These are phyloP conservation scores for Lecanicillium sp. DNA, from an alignment of 2,329 filamentous ascomycete genomes.

Conservation along the genomic window DNA sequence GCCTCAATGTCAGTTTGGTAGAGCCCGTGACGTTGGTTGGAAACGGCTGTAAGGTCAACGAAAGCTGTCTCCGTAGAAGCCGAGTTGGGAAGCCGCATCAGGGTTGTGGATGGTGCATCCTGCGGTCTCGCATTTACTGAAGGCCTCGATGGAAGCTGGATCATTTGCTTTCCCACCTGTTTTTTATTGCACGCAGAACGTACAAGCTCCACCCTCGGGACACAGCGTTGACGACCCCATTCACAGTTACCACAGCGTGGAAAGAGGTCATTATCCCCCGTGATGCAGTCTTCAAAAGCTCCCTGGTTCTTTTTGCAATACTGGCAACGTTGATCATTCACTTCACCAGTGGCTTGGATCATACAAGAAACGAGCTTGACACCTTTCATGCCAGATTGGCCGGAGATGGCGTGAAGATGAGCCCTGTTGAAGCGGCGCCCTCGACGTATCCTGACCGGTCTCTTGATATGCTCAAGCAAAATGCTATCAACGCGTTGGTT, in stretches of 20 bases:
- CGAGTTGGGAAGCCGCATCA: not conserved
- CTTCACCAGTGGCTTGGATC: conserved; percentile 1
- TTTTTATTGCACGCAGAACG: too few relatives aligned
- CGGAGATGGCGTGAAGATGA: not conserved
- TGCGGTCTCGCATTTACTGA: not conserved
- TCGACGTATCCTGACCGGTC: not conserved
- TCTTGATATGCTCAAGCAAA: not conserved
- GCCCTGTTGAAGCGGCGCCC: not conserved
- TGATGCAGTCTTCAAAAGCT: not conserved
- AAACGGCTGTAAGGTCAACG: not conserved
- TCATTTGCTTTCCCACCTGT: too few relatives aligned
- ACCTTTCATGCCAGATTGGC: too few relatives aligned
- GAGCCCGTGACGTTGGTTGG: not conserved
- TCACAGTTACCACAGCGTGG: conserved; percentile 1
- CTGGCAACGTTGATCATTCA: not conserved
- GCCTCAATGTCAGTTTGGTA: not conserved
- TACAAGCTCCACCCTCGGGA: not conserved
- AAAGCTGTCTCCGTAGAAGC: too few relatives aligned
- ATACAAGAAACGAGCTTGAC: not conserved
- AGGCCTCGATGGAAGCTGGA: too few relatives aligned
- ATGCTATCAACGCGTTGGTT: not conserved
- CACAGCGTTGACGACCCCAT: not conserved
- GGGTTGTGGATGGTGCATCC: not conserved
- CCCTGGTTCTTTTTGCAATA: conserved; percentile 2
- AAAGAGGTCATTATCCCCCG: not conserved